phyloP scores from a whole-genome alignment of 768 basidiomycete species.

The Calocybe cyanea region DNA sequence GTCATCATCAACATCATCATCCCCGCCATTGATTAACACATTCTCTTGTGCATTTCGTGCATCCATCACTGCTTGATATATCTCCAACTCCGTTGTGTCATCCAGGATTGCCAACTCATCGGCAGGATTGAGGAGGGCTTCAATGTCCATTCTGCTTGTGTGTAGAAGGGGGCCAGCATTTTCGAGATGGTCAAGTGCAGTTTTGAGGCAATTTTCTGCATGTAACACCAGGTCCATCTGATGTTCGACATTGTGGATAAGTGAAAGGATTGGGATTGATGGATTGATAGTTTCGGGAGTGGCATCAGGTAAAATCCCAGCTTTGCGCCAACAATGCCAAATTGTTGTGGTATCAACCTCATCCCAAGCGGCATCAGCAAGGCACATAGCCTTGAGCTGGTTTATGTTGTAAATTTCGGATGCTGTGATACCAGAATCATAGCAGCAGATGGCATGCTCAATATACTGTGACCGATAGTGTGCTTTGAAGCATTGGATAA shows the following conservation, averaged over 20 bases:
- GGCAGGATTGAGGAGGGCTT: slow-evolving; percentile 5
- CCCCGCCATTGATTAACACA: slow-evolving; percentile 2
- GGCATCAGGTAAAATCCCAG: too few relatives aligned
- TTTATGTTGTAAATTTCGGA: too few relatives aligned
- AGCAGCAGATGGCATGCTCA: too few relatives aligned
- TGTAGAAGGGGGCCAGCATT: slow-evolving; percentile 5
- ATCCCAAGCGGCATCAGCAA: too few relatives aligned
- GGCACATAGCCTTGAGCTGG: too few relatives aligned
- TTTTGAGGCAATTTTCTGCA: slow-evolving; percentile 12
- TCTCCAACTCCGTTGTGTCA: slow-evolving; percentile 6
- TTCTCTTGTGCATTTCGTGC: slow-evolving; percentile 10
- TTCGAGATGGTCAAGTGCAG: neutral
- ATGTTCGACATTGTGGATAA: slow-evolving; percentile 15
- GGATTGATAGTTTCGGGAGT: too few relatives aligned
- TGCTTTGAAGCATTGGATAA: too few relatives aligned
- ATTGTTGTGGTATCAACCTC: too few relatives aligned
- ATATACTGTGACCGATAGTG: too few relatives aligned
- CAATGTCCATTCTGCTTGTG: slow-evolving; percentile 3
- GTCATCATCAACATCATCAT: slow-evolving; percentile 9
- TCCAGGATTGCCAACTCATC: neutral
- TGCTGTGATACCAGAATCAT: too few relatives aligned
- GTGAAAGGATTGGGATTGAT: slow-evolving; percentile 19
- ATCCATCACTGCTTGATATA: slow-evolving; percentile 13
- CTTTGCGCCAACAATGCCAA: too few relatives aligned
- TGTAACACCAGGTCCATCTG: neutral